Evolutionary conservation across 2,329 filamentous ascomycete genomes (phyloP), one percentile per base, ranked within the genome.

Genomic region (Sarocladiaceae sp.): DNA sequence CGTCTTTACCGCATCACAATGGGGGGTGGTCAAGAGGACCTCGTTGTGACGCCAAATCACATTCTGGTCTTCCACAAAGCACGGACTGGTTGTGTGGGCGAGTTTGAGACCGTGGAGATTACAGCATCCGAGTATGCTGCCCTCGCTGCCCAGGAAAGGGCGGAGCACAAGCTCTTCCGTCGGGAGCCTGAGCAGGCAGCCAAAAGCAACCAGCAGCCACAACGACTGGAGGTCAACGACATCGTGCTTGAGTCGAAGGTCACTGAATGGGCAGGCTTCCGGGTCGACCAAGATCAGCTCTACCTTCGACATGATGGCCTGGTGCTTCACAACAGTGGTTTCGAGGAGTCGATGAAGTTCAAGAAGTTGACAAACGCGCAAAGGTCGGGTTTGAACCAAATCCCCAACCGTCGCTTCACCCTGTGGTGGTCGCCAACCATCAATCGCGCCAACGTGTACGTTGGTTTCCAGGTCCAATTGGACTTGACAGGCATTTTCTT

Each of bases 281-380:
- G 74, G 42, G 74, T 78, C 29, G 74, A 78, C 58, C 56, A 71
- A 58, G 75, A 78, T 56, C 74, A 77, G 55, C 69, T 77, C 26
- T 77, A 78, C 58, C 62, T 77, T 29, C 72, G 75, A 42, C 71
- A 77, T 55, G 73, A 77, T 57, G 67, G 73, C 59, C 60, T 76
- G 53, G 70, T 76, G 13, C 63, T 76, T 47, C 69, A 76, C 63
- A 71, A 74, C 61, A 73, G 68, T 52, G 78, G 79, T 57, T 84
- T 84, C 54, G 72, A 78, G 60, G 77, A 82, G 42, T 71, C 65
- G 0, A 97, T 99, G 94, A 96, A 97, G 59, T 99, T 97, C 79
- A 99, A 99, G 73, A 99, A 99, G 70, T 76, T 99, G 55, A 99
- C 94, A 0, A 99, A 99, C 62, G 94, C 94, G 1, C 94, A 99